Conservation (phyloP, 176 grass and related monocot species). For the Phyllostachys edulis region DNA sequence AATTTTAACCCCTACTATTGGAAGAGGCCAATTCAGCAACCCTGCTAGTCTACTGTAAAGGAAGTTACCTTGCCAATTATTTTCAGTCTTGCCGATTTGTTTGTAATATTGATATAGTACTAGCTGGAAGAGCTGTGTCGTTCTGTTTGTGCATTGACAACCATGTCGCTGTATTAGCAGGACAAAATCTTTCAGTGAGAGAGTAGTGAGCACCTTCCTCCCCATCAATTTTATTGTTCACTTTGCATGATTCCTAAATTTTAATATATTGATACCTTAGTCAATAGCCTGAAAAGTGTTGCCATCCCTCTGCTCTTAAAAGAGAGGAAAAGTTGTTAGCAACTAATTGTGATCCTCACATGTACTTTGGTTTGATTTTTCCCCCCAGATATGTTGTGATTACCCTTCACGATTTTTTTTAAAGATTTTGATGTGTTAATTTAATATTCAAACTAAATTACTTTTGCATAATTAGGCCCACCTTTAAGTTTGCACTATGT, state of each 20-base stretch:
- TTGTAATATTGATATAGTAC: slow-evolving; percentile 10
- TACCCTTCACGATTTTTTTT: background rate
- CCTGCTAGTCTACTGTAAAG: background rate
- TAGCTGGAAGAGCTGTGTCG: background rate
- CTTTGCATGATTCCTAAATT: background rate
- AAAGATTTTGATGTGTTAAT: background rate
- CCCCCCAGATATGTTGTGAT: background rate
- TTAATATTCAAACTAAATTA: background rate
- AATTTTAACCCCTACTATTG: background rate
- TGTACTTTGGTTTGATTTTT: background rate
- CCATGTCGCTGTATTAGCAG: background rate
- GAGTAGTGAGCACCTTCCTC: background rate
- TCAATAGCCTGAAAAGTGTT: background rate
- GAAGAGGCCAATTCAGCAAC: background rate
- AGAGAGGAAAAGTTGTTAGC: background rate
- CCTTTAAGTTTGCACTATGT: background rate
- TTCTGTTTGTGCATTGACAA: background rate
- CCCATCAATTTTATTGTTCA: background rate
- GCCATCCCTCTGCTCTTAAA: background rate
- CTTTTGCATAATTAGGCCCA: slow-evolving; percentile 1
- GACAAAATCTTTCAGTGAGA: background rate
- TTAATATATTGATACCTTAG: background rate
- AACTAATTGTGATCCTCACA: background rate
- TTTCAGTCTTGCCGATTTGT: background rate
- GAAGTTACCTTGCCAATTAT: background rate